phyloP scores from a whole-genome alignment of 805 yeast species.

The Kluyveromyces wickerhamii region DNA sequence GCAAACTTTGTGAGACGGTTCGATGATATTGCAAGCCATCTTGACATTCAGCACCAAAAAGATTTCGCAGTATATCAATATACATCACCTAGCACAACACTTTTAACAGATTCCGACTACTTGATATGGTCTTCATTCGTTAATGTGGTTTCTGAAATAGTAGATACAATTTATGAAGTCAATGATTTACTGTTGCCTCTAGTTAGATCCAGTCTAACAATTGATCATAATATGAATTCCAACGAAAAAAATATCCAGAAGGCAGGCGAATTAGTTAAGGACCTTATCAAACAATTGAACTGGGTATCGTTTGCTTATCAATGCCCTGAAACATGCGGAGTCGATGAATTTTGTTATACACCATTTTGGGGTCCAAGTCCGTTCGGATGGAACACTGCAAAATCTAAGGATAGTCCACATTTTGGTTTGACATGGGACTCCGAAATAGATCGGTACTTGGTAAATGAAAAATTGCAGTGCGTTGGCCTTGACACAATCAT shows the following conservation, averaged over 20 bases:
- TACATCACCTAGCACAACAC: constrained; percentile 34
- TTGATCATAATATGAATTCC: constrained; percentile 9
- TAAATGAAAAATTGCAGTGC: background rate
- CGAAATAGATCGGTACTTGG: background rate
- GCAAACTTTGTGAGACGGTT: constrained; percentile 42
- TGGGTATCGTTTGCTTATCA: constrained; percentile 37
- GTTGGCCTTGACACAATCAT: background rate
- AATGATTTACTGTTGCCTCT: constrained; percentile 26
- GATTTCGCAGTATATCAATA: constrained; percentile 39
- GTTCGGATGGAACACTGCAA: constrained; percentile 33
- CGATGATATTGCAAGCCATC: constrained; percentile 10
- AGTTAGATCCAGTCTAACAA: constrained; percentile 11
- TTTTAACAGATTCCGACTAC: constrained; percentile 36
- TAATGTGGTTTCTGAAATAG: constrained; percentile 33
- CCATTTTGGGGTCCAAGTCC: constrained; percentile 60
- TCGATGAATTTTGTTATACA: constrained; percentile 45
- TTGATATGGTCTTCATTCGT: constrained; percentile 42
- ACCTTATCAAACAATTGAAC: constrained; percentile 26
- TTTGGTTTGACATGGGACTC: background rate
- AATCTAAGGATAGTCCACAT: background rate
- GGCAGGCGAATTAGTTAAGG: constrained; percentile 8
- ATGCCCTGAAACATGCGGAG: constrained; percentile 36
- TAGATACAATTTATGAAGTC: constrained; percentile 31
- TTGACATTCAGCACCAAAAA: constrained; percentile 23
- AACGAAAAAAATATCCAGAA: constrained; percentile 14